These are phyloP conservation scores for Boletus coccyginus DNA, from an alignment of 768 basidiomycete genomes.

Conservation along the genomic window DNA sequence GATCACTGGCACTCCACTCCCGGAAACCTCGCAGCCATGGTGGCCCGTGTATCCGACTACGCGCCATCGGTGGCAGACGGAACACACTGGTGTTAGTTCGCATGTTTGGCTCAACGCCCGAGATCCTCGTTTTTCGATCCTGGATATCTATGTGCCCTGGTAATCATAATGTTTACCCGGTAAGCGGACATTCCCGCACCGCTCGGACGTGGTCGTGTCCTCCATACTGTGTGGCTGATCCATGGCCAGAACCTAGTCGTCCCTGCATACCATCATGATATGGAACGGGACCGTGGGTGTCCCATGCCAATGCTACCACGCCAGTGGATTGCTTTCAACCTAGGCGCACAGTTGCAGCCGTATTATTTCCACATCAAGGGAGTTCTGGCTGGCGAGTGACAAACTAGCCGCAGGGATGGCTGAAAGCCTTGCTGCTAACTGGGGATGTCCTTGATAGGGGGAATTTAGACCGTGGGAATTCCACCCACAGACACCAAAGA, in stretches of 20 bases:
- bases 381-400: no score
- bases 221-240: not conserved
- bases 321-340: no score
- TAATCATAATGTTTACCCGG: not conserved
- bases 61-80: not conserved
- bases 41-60: not conserved
- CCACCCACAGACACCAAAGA: not conserved
- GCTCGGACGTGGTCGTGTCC: no score
- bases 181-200: not conserved
- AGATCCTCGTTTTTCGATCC: not conserved
- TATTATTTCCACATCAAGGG: not conserved
- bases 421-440: no score
- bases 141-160: not conserved
- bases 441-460: slow-evolving; percentile 1
- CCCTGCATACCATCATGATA: not conserved
- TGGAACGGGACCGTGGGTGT: not conserved
- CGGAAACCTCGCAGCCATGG: not conserved
- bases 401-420: no score
- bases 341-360: no score
- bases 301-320: not conserved
- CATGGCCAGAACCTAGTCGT: not conserved
- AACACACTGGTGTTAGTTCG: not conserved
- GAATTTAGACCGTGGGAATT: slow-evolving; percentile 16
- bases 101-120: not conserved
- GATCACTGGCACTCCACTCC: not conserved